A percentile compares a stretch with the other conserved stretches of the same genome.
Evolutionary conservation across 495 filamentous ascomycete genomes (phyloP).

Genomic region (Penicillium canariense): DNA sequence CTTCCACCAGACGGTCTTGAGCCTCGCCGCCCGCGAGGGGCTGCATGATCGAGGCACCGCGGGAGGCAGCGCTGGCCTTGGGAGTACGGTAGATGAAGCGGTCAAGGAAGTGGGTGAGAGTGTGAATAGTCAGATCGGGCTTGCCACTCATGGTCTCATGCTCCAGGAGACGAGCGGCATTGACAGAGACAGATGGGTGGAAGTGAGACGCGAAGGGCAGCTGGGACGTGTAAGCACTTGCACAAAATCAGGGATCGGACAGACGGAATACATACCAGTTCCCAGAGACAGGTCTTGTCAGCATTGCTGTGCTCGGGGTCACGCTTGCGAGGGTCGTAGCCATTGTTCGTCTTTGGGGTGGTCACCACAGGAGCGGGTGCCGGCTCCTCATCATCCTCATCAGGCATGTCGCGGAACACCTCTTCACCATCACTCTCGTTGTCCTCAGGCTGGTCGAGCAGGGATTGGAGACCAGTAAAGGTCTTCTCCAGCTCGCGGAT

Average conservation of each 20-base stretch:
- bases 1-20: conserved; percentile 62
- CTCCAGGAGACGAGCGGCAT: conserved; percentile 65
- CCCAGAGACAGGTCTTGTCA: conserved; percentile 88
- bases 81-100: conserved; percentile 94
- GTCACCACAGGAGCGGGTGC: conserved; percentile 15
- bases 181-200: conserved; percentile 93
- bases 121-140: conserved; percentile 83
- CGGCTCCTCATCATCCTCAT: conserved; percentile 47
- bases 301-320: conserved; percentile 90
- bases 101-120: conserved; percentile 91
- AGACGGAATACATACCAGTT: conserved; percentile 54
- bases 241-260: background rate
- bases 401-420: conserved; percentile 65
- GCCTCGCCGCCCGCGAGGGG: conserved; percentile 69
- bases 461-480: conserved; percentile 69
- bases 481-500: conserved; percentile 73
- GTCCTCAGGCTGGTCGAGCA: conserved; percentile 72
- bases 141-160: conserved; percentile 72
- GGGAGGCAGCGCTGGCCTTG: conserved; percentile 59
- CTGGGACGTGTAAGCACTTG: conserved; percentile 25
- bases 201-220: conserved; percentile 78
- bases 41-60: conserved; percentile 93
- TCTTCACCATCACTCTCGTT: conserved; percentile 67
- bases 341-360: conserved; percentile 29
- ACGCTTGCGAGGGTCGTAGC: conserved; percentile 85